phyloP scores from a whole-genome alignment of 2,329 filamentous ascomycete species.

The Orbilia blumenaviensis region DNA sequence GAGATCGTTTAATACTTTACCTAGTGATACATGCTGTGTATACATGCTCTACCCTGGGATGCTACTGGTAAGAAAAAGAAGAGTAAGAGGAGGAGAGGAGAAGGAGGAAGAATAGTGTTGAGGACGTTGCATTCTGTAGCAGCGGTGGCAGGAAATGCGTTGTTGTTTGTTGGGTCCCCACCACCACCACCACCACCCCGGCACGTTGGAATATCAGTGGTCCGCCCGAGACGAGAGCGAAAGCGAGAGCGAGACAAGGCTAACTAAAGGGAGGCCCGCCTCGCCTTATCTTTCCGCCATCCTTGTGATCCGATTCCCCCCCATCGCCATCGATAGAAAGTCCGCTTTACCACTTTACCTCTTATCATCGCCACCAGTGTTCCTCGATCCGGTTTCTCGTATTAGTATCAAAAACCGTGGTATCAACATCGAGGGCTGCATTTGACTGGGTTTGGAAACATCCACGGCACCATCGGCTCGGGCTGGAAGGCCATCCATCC shows the following conservation, averaged over 20 bases:
- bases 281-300: slow-evolving; percentile 46
- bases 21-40: too few relatives aligned
- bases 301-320: slow-evolving; percentile 16
- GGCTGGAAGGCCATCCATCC: slow-evolving; percentile 34
- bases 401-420: background rate
- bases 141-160: too few relatives aligned
- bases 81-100: too few relatives aligned
- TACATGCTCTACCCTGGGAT: too few relatives aligned
- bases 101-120: background rate
- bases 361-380: slow-evolving; percentile 1
- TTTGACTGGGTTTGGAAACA: too few relatives aligned
- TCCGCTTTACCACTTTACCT: background rate
- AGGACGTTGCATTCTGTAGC: background rate
- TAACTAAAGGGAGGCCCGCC: slow-evolving; percentile 5
- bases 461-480: background rate
- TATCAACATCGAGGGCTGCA: slow-evolving; percentile 23
- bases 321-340: slow-evolving; percentile 29
- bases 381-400: background rate
- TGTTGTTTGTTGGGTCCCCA: background rate
- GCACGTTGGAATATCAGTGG: too few relatives aligned
- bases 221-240: background rate
- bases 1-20: too few relatives aligned
- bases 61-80: too few relatives aligned
- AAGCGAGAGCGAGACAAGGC: slow-evolving; percentile 3
- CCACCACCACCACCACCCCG: too few relatives aligned